These are phyloP conservation scores for Osmozyma mogii DNA, from an alignment of 805 yeast species.

Conservation along the genomic window DNA sequence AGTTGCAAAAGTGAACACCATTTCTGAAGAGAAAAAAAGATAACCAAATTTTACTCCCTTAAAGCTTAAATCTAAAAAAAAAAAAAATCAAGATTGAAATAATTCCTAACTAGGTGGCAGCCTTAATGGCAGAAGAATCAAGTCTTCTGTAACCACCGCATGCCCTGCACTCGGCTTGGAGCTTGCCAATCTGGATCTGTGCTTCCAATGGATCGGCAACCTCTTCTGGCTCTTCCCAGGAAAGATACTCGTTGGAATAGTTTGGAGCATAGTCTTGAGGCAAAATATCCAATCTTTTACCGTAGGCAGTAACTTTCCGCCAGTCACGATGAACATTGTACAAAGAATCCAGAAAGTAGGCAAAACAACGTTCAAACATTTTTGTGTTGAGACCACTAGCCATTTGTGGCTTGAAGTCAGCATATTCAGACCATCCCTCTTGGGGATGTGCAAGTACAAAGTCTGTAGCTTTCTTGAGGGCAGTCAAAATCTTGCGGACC, in stretches of 20 bases:
- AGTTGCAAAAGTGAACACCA: too few species aligned
- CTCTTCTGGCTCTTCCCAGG: slow-evolving; percentile 44
- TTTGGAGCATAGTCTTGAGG: slow-evolving; percentile 43
- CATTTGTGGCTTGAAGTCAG: slow-evolving; percentile 42
- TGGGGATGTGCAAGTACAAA: slow-evolving; percentile 36
- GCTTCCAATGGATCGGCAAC: slow-evolving; percentile 40
- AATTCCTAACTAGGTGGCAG: too few species aligned
- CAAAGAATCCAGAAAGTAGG: slow-evolving; percentile 45
- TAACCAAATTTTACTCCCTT: too few species aligned
- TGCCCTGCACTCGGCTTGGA: slow-evolving; percentile 39
- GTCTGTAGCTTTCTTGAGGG: slow-evolving; percentile 46
- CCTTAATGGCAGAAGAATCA: too few species aligned
- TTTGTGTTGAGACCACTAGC: slow-evolving; percentile 32
- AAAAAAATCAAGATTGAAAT: too few species aligned
- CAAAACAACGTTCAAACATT: slow-evolving; percentile 46
- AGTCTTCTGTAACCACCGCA: slow-evolving; percentile 44
- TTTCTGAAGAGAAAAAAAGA: too few species aligned
- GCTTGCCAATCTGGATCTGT: slow-evolving; percentile 39
- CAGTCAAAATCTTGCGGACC: slow-evolving; percentile 37
- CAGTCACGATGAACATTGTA: slow-evolving; percentile 51
- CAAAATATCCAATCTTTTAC: slow-evolving; percentile 45
- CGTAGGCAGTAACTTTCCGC: slow-evolving; percentile 48
- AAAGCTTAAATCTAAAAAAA: too few species aligned
- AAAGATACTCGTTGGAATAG: slow-evolving; percentile 42
- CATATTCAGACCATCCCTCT: slow-evolving; percentile 39